Base-by-base conservation (phyloP, 768 basidiomycete genomes). In the Imleria badia region DNA sequence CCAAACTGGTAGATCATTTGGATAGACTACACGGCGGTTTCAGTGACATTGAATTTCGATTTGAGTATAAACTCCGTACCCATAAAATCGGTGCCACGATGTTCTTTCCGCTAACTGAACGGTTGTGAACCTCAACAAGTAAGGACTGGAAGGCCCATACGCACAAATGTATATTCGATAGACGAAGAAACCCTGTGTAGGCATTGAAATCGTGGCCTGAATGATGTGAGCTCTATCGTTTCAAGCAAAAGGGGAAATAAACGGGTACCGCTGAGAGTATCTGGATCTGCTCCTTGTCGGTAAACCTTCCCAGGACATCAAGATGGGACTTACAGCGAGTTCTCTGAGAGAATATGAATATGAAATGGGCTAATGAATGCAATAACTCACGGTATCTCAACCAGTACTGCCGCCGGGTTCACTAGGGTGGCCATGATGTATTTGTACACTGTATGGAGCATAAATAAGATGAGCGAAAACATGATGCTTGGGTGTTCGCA, bases 231-330 rank as follows among this genome's bases (percentile, higher is more conserved):
- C n/a, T 19, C 2, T 6, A 13, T 35, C 12, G 0, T 29, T n/a
- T 7, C 2, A 17, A 13, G 3, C 1, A 13, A 6, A 19, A 19
- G n/a, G n/a, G n/a, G n/a, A n/a, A 20, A 23, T 20, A 22, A 6
- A 20, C 1, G 3, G 3, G 3, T 46, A 63, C 57, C 35, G 9
- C 49, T 0, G 36, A 41, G 14, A 60, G n/a, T 2, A 36, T 1
- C 45, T 59, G 61, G 2, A 63, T 0, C 61, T 63, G 34, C 11
- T 4, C 20, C 17, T 10, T 6, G n/a, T 63, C 5, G 11, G 30
- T 40, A 14, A 7, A 33, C 6, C 4, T 26, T 38, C 15, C 30
- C 30, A 20, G 3, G 4, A 22, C 2, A 1, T 43, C 20, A 30
- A 6, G 15, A 46, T 31, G 17, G 12, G 17, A 43, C 61, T 55